Evolutionary conservation across 202 grass and related monocot genomes (phyloP).

Genomic region (Bolboschoenoplectus hybrid): DNA sequence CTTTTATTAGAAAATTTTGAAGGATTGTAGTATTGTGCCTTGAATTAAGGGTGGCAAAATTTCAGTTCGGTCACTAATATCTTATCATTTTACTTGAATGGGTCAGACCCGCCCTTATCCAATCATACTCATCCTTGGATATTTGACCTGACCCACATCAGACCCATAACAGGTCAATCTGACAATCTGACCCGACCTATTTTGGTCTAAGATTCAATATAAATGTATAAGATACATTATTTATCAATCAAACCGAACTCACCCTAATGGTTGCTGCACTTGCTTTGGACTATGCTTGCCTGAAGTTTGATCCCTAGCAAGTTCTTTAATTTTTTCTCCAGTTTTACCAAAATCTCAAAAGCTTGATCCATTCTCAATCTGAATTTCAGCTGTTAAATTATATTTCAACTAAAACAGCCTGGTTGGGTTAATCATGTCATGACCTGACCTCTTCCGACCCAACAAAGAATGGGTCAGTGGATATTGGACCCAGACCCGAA

Average conservation of each 20-base stretch:
- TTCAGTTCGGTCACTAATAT: neutral
- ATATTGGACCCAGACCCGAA: neutral
- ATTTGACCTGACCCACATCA: neutral
- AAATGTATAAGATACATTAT: neutral
- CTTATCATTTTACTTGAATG: neutral
- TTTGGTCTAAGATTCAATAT: neutral
- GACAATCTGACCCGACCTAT: neutral
- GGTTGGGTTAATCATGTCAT: neutral
- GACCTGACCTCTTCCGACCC: neutral
- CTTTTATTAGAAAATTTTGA: neutral
- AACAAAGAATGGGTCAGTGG: neutral
- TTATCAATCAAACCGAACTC: neutral
- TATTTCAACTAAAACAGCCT: neutral
- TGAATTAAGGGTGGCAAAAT: neutral
- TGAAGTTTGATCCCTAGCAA: neutral
- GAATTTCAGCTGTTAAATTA: neutral
- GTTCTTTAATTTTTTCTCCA: no score
- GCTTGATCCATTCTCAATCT: no score
- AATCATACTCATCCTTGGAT: neutral
- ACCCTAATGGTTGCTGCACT: neutral
- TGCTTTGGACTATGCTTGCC: neutral
- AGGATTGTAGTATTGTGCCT: neutral
- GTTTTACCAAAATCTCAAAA: no score
- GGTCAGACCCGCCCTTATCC: neutral
- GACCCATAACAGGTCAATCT: neutral